Base-by-base conservation (phyloP, 192 early-diverging fungal species). In the Obelidium mucronatum region DNA sequence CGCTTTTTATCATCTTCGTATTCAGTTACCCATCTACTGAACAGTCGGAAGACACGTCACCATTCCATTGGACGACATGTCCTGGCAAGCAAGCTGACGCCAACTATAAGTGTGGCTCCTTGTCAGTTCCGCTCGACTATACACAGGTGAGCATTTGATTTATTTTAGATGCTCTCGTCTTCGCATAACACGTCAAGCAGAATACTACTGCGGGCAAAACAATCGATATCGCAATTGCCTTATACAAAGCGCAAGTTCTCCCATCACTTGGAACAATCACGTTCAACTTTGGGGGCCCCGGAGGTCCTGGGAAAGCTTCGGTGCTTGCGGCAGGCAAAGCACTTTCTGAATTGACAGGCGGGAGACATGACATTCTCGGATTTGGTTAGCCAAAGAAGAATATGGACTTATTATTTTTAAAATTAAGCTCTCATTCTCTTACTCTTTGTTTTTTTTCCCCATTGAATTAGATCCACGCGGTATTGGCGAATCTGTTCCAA, bases 381-480 rank as follows among this genome's bases (percentile, higher is more conserved):
- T 52, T 52, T 70, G 42, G 51, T 34, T 6, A 15, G 31, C 19
- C 65, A 24, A 19, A 13, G 19, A 42, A 19, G 15, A 24, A 22
- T 22, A 28, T 17, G n/a, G n/a, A 70, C 67, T 33, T 6, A 30
- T 51, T 39, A 69, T 4, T 48, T 52, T 40, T 22, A 37, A 31
- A 69, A 26, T 59, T 80, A 86, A 44, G 40, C 80, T 19, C 65
- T 86, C 60, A 76, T 78, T 4, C n/a, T n/a, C n/a, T n/a, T n/a
- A n/a, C n/a, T n/a, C n/a, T n/a, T n/a, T n/a, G n/a, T n/a, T n/a
- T n/a, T n/a, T n/a, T n/a, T n/a, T n/a, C n/a, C n/a, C n/a, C n/a
- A n/a, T n/a, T n/a, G n/a, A n/a, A n/a, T 84, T 80, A 64, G 85
- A 86, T 53, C 85, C 85, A 30, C 74, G 85, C 40, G 85, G 85